Evolutionary conservation across 1,284 basidiomycete species (phyloP).

Genomic region (Naganishia sp.): DNA sequence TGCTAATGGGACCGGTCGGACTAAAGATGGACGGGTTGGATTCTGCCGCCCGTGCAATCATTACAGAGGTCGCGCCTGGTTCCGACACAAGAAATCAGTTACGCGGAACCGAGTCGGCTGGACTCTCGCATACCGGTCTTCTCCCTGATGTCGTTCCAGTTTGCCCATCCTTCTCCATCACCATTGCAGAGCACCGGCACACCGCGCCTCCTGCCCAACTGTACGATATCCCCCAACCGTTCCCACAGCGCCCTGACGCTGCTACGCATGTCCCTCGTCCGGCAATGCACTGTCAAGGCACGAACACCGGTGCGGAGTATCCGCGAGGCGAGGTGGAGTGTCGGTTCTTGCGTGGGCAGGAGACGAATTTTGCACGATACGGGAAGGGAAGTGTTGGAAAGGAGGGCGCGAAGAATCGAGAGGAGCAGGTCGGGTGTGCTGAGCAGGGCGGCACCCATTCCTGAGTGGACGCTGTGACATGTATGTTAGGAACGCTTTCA

Average conservation of each 20-base stretch:
- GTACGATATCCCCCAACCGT: constrained; percentile 79
- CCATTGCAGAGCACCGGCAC: constrained; percentile 92
- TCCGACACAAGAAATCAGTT: constrained; percentile 60
- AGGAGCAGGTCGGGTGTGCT: constrained; percentile 88
- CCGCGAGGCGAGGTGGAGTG: constrained; percentile 78
- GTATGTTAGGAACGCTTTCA: constrained; percentile 3
- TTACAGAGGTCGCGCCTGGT: constrained; percentile 67
- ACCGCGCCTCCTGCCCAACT: constrained; percentile 59
- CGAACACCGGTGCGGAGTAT: constrained; percentile 87
- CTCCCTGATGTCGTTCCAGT: constrained; percentile 71
- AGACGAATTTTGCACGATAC: constrained; percentile 92
- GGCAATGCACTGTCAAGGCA: constrained; percentile 90
- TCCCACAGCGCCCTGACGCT: constrained; percentile 76
- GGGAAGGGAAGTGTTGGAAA: constrained; percentile 73
- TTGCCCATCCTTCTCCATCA: constrained; percentile 78
- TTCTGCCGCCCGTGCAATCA: constrained; percentile 95
- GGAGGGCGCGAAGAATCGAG: constrained; percentile 74
- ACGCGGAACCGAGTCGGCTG: constrained; percentile 14
- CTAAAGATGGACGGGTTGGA: constrained; percentile 88
- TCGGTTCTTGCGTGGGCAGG: constrained; percentile 80
- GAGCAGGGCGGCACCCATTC: constrained; percentile 96
- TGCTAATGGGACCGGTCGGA: constrained; percentile 65
- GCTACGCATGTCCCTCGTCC: constrained; percentile 89
- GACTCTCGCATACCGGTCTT: constrained; percentile 63
- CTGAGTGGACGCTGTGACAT: constrained; percentile 67